A percentile compares a stretch with the other conserved stretches of the same genome.
phyloP scores from a whole-genome alignment of 2,329 filamentous ascomycete genomes.

The Fusarium incarnatum region DNA sequence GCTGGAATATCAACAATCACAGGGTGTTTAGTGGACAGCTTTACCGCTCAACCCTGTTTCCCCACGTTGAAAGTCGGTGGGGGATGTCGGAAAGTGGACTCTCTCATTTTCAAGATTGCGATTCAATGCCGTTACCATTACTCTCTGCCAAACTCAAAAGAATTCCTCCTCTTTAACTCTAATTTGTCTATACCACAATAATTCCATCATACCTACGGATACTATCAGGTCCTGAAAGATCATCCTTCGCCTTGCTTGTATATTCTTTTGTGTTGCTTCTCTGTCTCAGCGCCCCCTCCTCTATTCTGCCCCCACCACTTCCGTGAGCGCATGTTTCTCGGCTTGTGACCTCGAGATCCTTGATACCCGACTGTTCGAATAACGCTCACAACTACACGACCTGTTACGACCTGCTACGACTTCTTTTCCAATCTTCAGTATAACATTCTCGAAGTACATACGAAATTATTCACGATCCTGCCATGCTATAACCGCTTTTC shows the following conservation, averaged over 20 bases:
- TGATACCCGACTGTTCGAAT: conserved; percentile 22
- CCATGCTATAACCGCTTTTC: conserved; percentile 31
- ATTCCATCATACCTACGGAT: conserved; percentile 12
- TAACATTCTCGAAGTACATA: neutral
- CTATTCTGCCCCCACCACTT: conserved; percentile 31
- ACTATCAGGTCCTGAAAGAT: neutral
- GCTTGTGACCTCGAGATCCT: conserved; percentile 33
- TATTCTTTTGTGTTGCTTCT: neutral
- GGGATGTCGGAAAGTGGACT: conserved; percentile 36
- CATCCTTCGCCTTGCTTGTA: neutral
- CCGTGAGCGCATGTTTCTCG: conserved; percentile 11
- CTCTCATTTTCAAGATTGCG: neutral
- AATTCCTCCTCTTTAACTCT: conserved; percentile 25
- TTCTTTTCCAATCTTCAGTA: neutral
- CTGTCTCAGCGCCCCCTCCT: conserved; percentile 30
- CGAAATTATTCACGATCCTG: neutral
- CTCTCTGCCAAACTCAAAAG: conserved; percentile 20
- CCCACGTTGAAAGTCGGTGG: conserved; percentile 36
- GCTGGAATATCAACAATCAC: neutral
- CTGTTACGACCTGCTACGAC: neutral
- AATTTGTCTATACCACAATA: conserved; percentile 7
- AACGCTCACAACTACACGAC: neutral
- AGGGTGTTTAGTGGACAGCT: conserved; percentile 23
- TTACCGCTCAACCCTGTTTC: conserved; percentile 15
- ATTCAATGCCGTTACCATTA: neutral